These are phyloP conservation scores for Saksenaea vasiformis DNA, from an alignment of 371 early-diverging fungal species.

Conservation along the genomic window DNA sequence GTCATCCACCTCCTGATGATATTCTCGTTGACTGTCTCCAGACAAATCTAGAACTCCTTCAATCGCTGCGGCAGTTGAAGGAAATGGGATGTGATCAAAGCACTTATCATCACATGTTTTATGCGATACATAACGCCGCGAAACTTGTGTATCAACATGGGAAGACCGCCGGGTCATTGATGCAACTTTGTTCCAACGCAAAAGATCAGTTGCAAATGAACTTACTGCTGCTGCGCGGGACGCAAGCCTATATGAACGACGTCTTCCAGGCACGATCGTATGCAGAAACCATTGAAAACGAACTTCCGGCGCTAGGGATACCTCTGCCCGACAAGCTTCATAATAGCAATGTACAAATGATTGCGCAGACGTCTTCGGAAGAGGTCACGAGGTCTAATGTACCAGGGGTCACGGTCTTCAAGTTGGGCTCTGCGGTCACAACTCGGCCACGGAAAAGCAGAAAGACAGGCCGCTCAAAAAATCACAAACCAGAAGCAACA, in stretches of 20 bases:
- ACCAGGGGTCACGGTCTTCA: not conserved
- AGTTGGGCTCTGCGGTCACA: not conserved
- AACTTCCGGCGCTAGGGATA: conserved; percentile 22
- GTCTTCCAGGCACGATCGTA: conserved; percentile 47
- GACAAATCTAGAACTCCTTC: conserved; percentile 36
- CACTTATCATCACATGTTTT: conserved; percentile 54
- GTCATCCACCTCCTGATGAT: conserved; percentile 20
- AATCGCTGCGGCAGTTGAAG: conserved; percentile 32
- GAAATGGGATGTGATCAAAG: conserved; percentile 48
- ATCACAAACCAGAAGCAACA: too few relatives aligned
- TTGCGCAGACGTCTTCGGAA: too few relatives aligned
- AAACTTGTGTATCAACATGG: conserved; percentile 28
- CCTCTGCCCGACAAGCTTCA: not conserved
- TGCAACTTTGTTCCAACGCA: conserved; percentile 13
- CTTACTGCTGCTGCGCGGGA: conserved; percentile 33
- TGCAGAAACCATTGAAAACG: conserved; percentile 43
- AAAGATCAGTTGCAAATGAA: conserved; percentile 40
- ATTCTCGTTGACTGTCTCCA: conserved; percentile 38
- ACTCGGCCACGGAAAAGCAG: too few relatives aligned
- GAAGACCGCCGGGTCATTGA: not conserved
- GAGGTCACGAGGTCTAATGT: too few relatives aligned
- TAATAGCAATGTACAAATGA: too few relatives aligned
- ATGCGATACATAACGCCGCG: conserved; percentile 48
- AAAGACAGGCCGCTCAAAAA: too few relatives aligned
- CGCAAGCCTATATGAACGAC: conserved; percentile 45